A percentile compares a stretch with the other conserved stretches of the same genome.
Evolutionary conservation across 306 rosid species (phyloP).

Genomic region (Myrica gale): DNA sequence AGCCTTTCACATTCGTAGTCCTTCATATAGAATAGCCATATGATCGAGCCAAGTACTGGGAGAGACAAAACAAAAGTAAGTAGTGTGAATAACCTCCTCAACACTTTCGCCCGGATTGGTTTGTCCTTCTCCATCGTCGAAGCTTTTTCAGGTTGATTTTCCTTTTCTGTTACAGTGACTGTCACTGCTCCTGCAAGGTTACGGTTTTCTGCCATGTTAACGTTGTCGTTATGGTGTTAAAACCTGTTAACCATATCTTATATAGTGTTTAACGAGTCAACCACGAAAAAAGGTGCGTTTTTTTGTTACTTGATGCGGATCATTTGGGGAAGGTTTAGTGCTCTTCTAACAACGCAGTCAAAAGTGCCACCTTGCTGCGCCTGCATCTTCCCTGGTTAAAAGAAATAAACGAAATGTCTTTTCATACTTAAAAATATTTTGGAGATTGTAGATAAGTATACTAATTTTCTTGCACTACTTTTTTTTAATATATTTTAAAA

Average conservation of each 20-base stretch:
- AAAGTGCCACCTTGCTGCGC: neutral
- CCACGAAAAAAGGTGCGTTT: neutral
- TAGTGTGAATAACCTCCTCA: constrained; percentile 2
- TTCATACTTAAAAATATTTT: no score
- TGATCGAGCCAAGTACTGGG: constrained; percentile 24
- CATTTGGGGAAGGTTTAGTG: neutral
- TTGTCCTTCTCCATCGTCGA: neutral
- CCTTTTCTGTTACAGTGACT: neutral
- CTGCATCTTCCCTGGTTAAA: neutral
- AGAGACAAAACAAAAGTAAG: constrained; percentile 25
- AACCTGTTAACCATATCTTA: neutral
- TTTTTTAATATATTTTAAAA: no score
- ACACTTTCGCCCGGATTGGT: neutral
- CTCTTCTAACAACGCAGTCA: neutral
- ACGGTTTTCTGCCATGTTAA: neutral
- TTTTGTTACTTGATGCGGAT: neutral
- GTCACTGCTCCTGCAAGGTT: neutral
- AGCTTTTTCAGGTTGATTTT: neutral
- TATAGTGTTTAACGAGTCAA: neutral
- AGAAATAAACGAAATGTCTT: neutral
- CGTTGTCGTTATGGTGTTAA: no score
- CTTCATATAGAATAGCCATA: constrained; percentile 28
- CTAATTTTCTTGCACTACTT: no score
- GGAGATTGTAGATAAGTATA: no score
- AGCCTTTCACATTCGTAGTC: constrained; percentile 29